Percentiles rank a stretch among this genome's conserved stretches.
Conservation (phyloP, 2,329 filamentous ascomycete genomes). For the Fusarium metavorans region DNA sequence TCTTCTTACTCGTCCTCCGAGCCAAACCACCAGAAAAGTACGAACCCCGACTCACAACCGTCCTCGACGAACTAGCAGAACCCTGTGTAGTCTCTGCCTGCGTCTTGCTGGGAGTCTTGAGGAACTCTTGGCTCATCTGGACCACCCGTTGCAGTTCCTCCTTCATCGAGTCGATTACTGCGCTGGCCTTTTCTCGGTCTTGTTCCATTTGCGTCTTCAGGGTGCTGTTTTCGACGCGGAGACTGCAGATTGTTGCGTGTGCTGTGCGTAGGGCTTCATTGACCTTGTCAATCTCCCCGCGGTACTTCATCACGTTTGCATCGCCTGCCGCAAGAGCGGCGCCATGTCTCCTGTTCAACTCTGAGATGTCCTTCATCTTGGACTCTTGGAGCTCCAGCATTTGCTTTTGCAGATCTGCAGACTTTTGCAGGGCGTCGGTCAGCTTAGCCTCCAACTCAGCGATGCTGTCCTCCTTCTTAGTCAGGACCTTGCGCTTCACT, state of each 20-base stretch:
- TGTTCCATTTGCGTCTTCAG: conserved; percentile 52
- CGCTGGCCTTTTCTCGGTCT: conserved; percentile 55
- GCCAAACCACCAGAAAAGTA: conserved; percentile 46
- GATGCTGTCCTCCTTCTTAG: conserved; percentile 53
- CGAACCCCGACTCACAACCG: conserved; percentile 28
- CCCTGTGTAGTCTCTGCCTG: not conserved
- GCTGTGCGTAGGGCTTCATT: conserved; percentile 60
- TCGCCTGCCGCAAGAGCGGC: conserved; percentile 64
- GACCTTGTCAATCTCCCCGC: conserved; percentile 61
- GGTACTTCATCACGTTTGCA: conserved; percentile 61
- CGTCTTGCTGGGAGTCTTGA: conserved; percentile 49
- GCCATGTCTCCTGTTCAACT: conserved; percentile 58
- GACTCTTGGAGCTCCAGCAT: conserved; percentile 53
- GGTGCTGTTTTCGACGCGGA: conserved; percentile 61
- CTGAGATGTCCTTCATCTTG: conserved; percentile 48
- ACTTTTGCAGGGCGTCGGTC: conserved; percentile 53
- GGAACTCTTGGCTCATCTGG: conserved; percentile 59
- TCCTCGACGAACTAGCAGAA: conserved; percentile 12
- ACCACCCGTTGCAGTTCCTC: conserved; percentile 63
- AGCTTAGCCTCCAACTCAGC: conserved; percentile 60
- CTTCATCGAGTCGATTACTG: conserved; percentile 63
- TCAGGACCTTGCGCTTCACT: conserved; percentile 48
- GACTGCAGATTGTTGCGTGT: conserved; percentile 57
- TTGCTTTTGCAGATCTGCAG: conserved; percentile 53
- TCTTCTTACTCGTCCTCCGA: conserved; percentile 50